phyloP scores from a whole-genome alignment of 1,284 basidiomycete genomes.

The Schizophyllum commune region DNA sequence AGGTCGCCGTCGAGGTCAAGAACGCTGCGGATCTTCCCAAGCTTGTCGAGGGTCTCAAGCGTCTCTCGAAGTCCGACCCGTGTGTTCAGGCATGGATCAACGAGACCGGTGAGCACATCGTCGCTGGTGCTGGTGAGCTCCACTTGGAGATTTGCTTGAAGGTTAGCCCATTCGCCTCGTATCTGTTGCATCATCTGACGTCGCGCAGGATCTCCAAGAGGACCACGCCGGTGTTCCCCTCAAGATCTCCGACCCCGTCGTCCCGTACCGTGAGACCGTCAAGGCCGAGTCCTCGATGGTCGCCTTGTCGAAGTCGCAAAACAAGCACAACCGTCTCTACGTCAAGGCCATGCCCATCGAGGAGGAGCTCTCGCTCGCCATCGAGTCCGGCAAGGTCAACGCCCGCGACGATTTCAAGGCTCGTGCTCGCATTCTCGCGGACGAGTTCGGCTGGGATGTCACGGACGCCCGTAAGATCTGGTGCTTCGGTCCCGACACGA shows the following conservation, averaged over 20 bases:
- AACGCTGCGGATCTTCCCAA: constrained; percentile 99
- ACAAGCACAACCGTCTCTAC: constrained; percentile 99
- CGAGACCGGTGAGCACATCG: constrained; percentile 96
- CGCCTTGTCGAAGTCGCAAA: constrained; percentile 98
- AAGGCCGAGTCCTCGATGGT: constrained; percentile 93
- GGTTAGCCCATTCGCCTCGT: constrained; percentile 33
- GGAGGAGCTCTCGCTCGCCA: constrained; percentile 91
- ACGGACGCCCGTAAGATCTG: constrained; percentile 99
- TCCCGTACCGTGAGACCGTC: constrained; percentile 98
- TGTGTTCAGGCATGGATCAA: constrained; percentile 96
- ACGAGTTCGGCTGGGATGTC: constrained; percentile 98
- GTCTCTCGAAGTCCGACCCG: constrained; percentile 99
- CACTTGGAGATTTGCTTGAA: constrained; percentile 99
- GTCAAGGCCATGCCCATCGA: constrained; percentile 90
- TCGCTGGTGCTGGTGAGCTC: constrained; percentile 98
- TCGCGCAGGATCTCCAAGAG: constrained; percentile 84
- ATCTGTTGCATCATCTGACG: constrained; percentile 1
- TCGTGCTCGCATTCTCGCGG: constrained; percentile 93
- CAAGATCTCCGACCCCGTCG: constrained; percentile 98
- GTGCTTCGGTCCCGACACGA: constrained; percentile 99
- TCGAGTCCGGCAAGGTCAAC: constrained; percentile 83
- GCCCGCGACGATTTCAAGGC: constrained; percentile 97
- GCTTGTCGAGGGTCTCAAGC: constrained; percentile 99
- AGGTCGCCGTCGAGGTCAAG: constrained; percentile 99
- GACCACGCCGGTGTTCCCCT: constrained; percentile 99